A percentile compares a stretch with the other conserved stretches of the same genome.
Conservation (phyloP, 805 yeast genomes). For the Kregervanrija delftensis region DNA sequence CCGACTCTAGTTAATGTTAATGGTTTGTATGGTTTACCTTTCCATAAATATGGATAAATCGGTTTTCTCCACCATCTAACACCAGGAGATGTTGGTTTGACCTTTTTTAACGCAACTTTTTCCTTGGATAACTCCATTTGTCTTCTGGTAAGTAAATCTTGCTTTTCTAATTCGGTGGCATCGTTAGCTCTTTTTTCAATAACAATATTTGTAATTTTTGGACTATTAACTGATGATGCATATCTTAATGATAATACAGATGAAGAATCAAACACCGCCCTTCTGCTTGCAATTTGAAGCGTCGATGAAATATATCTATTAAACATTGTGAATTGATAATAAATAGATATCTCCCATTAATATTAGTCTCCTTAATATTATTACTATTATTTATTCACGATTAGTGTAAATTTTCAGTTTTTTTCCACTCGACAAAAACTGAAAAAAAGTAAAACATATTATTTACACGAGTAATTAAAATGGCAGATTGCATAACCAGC, state of each 20-base stretch:
- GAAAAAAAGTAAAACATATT: too few species aligned
- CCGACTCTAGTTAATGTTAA: constrained; percentile 68
- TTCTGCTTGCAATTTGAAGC: too few species aligned
- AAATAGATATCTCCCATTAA: too few species aligned
- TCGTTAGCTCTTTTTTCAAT: constrained; percentile 31
- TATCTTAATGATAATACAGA: constrained; percentile 6
- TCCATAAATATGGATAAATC: constrained; percentile 77
- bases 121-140: constrained; percentile 70
- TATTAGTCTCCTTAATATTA: too few species aligned
- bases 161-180: constrained; percentile 69
- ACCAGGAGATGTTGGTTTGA: constrained; percentile 82
- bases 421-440: too few species aligned
- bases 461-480: too few species aligned
- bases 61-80: constrained; percentile 86
- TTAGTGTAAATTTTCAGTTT: too few species aligned
- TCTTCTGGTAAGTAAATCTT: constrained; percentile 63
- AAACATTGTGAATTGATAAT: too few species aligned
- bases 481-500: not conserved
- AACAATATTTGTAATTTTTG: not conserved
- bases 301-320: too few species aligned
- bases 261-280: too few species aligned
- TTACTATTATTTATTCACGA: too few species aligned
- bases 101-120: constrained; percentile 62
- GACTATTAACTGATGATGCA: constrained; percentile 9
- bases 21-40: constrained; percentile 72